Evolutionary conservation across 192 early-diverging fungal species (phyloP).

Genomic region (Gonapodya prolifera): DNA sequence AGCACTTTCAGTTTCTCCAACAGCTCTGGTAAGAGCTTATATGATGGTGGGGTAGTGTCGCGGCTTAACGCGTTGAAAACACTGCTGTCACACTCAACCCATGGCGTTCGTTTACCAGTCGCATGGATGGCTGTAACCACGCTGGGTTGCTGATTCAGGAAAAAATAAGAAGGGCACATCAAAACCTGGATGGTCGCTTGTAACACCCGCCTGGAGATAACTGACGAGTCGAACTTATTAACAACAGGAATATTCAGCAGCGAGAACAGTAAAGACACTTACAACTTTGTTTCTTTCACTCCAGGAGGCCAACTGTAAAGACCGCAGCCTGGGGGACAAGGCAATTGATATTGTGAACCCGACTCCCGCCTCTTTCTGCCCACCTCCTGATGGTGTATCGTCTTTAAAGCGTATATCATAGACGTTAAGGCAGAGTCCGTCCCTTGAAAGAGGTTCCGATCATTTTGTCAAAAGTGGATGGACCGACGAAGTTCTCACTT

Average conservation of each 20-base stretch:
- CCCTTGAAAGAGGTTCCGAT: not conserved
- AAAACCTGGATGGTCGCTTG: not conserved
- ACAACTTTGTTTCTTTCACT: slow-evolving; percentile 23
- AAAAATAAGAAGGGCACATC: too few relatives aligned
- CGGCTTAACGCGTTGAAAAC: slow-evolving; percentile 27
- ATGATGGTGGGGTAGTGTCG: slow-evolving; percentile 42
- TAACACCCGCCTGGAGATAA: not conserved
- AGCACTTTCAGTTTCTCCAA: slow-evolving; percentile 38
- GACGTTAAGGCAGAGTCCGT: slow-evolving; percentile 31
- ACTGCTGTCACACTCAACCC: slow-evolving; percentile 47
- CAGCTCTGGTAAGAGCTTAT: slow-evolving; percentile 46
- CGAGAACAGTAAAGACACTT: slow-evolving; percentile 32
- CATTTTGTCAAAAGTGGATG: not conserved
- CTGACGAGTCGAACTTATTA: not conserved
- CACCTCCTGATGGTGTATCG: slow-evolving; percentile 11
- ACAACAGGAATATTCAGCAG: not conserved
- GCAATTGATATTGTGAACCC: not conserved
- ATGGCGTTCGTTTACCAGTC: slow-evolving; percentile 17
- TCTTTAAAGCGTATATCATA: slow-evolving; percentile 38
- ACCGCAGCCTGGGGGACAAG: slow-evolving; percentile 31
- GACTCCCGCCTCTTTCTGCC: not conserved
- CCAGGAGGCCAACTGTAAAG: slow-evolving; percentile 36
- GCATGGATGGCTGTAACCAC: slow-evolving; percentile 47
- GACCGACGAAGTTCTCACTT: slow-evolving; percentile 7
- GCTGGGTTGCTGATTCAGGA: slow-evolving; percentile 30